Base-by-base conservation (phyloP, 2,329 filamentous ascomycete species). In the Xylaria sp. region DNA sequence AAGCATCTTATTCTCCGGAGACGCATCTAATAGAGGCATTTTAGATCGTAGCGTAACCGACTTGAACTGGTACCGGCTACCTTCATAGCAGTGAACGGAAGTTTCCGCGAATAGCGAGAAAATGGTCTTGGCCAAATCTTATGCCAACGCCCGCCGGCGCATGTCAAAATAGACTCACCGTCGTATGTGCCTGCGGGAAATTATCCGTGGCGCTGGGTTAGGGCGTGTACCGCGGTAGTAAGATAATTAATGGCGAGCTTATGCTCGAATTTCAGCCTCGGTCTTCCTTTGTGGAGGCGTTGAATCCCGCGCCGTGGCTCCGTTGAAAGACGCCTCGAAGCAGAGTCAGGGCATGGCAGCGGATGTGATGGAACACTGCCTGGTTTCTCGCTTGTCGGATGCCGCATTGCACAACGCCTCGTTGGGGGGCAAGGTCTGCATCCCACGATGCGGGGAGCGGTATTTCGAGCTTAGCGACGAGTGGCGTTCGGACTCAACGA, bases 281-380 rank as follows among this genome's bases (percentile, higher is more conserved):
- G 91, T 91, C 25, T 87, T 84, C 61, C 79, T 74, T 71, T 89
- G n/a, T n/a, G 89, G 89, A 92, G 1, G 82, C 82, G 0, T 80
- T 80, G 72, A 93, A 88, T 2, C 92, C 92, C 93, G 88, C 1
- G 80, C 79, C 36, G 87, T 83, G 2, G 90, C 91, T 65, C 85
- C 86, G 36, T 82, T 74, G 77, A 94, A 91, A n/a, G 81, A 79
- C 20, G 84, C 81, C 5, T 85, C 84, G 65, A 89, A 94, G 85
- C 1, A 90, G 90, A 47, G 85, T 87, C 85, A 93, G 91, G 75
- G 89, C 91, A 51, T 29, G 13, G 36, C 13, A 36, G 42, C 29
- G 67, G 90, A 87, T 81, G 92, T 94, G 82, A 94, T 94, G 94
- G 84, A 80, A 94, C 94, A 79, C 93, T 91, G 74, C 93, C 89